Evolutionary conservation across 257 asterid genomes (phyloP).

Genomic region (Primulina tabacum): DNA sequence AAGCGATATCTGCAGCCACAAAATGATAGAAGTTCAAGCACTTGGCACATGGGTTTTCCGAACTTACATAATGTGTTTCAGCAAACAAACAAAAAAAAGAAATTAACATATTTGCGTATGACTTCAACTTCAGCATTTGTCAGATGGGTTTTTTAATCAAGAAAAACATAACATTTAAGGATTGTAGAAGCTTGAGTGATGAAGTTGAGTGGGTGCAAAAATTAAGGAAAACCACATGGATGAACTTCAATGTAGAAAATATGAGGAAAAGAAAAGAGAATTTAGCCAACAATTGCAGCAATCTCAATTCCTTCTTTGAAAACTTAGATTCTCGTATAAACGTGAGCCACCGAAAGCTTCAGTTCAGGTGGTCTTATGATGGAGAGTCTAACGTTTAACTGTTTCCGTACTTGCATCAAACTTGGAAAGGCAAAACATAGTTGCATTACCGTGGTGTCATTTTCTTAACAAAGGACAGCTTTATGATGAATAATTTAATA

Average conservation of each 20-base stretch:
- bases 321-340: background rate
- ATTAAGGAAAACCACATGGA: too few species aligned
- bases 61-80: slow-evolving; percentile 6
- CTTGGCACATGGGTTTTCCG: background rate
- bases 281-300: too few species aligned
- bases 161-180: too few species aligned
- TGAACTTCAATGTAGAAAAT: too few species aligned
- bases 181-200: too few species aligned
- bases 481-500: too few species aligned
- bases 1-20: slow-evolving; percentile 79
- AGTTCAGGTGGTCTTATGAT: background rate
- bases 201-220: too few species aligned
- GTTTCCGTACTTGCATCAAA: background rate
- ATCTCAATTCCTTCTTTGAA: background rate
- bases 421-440: background rate
- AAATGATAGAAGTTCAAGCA: slow-evolving; percentile 5
- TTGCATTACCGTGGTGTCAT: background rate
- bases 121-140: too few species aligned
- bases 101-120: background rate
- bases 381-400: background rate
- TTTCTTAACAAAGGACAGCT: background rate
- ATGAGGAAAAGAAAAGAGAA: too few species aligned
- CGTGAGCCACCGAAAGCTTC: background rate
- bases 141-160: too few species aligned
- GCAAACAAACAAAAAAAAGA: background rate